Evolutionary conservation across 257 asterid genomes (phyloP), one percentile per base, ranked within the genome.

Genomic region (Nicotiana attenuata): DNA sequence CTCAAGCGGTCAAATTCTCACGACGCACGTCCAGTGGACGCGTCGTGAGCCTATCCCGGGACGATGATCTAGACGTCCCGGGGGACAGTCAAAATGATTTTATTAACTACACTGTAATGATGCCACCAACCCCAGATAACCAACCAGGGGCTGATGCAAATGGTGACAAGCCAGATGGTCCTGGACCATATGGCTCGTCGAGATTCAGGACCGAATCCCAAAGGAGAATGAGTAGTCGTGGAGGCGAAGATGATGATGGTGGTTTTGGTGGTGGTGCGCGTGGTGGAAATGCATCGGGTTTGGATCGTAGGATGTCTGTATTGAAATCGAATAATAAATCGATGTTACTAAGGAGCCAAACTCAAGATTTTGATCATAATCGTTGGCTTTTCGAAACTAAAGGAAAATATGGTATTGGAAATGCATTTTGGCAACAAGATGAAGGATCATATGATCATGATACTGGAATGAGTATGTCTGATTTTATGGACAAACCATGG

Each of bases 61-160:
- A 93, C 11, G 97, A 92, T 0, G 99, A 93, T 3, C n/a, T 82
- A 22, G 96, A 95, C 31, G 11, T 77, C 47, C 84, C 92, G 0
- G 93, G 45, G 16, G 73, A 53, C 7, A 29, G 89, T 3, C 91
- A 88, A 20, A 88, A 82, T 68, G 97, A 95, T 80, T 91, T 85
- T 81, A 89, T 85, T 0, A 92, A 91, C 73, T 96, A 94, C 85
- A 96, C 99, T 2, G 99, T 96, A 11, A 85, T 91, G 82, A 92
- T 96, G 98, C 99, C 99, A 0, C 92, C 99, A 13, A 96, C 99
- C 9, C 99, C 99, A 0, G 99, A 96, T 78, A 94, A 96, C 35
- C 96, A 91, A 82, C 98, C 97, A 14, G 98, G 90, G 1, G 95
- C 38, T 35, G 28, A 68, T 10, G 82, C 88, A 6, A 22, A 89